These are phyloP conservation scores for Sarocladium oryzae DNA, from an alignment of 2,329 filamentous ascomycete species.

Conservation along the genomic window DNA sequence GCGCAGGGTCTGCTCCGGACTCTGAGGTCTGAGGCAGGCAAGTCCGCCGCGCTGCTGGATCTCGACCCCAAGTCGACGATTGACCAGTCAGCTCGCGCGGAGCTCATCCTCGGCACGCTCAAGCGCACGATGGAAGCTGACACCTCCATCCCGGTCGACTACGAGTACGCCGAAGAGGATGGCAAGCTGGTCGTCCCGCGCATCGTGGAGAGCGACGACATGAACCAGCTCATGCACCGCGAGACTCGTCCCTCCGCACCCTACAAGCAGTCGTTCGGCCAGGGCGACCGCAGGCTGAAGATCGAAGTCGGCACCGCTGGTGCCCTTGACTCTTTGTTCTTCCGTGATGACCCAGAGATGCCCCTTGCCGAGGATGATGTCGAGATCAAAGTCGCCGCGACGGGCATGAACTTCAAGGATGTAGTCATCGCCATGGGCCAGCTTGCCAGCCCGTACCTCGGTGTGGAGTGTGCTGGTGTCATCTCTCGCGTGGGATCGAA, in stretches of 20 bases:
- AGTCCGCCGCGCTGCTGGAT: slow-evolving; percentile 32
- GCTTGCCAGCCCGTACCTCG: slow-evolving; percentile 6
- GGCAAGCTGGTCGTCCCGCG: slow-evolving; percentile 23
- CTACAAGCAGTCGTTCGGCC: slow-evolving; percentile 30
- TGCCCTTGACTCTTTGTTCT: slow-evolving; percentile 33
- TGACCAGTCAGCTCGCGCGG: slow-evolving; percentile 21
- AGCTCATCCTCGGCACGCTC: slow-evolving; percentile 24
- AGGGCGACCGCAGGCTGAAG: slow-evolving; percentile 25
- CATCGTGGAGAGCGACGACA: slow-evolving; percentile 18
- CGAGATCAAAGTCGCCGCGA: slow-evolving; percentile 12
- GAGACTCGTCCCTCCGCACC: slow-evolving; percentile 16
- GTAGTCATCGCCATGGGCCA: slow-evolving; percentile 26
- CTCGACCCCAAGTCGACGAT: slow-evolving; percentile 31
- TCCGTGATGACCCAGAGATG: slow-evolving; percentile 22
- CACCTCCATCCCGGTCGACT: not conserved
- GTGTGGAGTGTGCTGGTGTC: slow-evolving; percentile 21
- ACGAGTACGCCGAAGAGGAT: slow-evolving; percentile 13
- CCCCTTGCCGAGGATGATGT: slow-evolving; percentile 12
- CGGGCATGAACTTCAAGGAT: slow-evolving; percentile 21
- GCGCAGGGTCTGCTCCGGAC: slow-evolving; percentile 29
- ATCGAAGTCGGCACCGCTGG: slow-evolving; percentile 32
- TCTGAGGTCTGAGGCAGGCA: slow-evolving; percentile 17
- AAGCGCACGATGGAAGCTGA: slow-evolving; percentile 15
- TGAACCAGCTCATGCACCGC: slow-evolving; percentile 16
- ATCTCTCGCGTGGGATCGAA: slow-evolving; percentile 21